phyloP scores from a whole-genome alignment of 257 asterid genomes.

The Solanum sitiens region DNA sequence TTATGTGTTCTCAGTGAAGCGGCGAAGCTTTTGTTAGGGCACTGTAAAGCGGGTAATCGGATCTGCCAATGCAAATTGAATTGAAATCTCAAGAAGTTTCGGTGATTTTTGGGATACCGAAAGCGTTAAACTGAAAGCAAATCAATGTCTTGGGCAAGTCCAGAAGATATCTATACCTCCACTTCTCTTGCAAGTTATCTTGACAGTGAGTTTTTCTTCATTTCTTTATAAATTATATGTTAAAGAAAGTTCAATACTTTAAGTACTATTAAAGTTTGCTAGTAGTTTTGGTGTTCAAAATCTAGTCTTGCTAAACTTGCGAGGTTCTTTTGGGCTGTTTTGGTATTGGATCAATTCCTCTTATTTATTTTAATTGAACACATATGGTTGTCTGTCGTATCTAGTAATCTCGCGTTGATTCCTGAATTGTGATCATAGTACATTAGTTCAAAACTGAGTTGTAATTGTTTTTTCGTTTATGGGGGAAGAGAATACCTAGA shows the following conservation, averaged over 20 bases:
- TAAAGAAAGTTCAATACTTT: not conserved
- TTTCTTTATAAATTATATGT: not conserved
- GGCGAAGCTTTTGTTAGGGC: not conserved
- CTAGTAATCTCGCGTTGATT: not conserved
- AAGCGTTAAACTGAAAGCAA: constrained; percentile 18
- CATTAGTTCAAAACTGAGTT: not conserved
- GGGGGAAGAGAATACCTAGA: not conserved
- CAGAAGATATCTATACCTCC: constrained; percentile 86
- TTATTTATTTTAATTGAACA: not conserved
- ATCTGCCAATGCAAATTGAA: constrained; percentile 49
- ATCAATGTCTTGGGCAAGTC: constrained; percentile 91
- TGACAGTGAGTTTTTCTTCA: constrained; percentile 53
- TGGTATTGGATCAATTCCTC: not conserved
- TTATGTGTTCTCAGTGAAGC: not conserved
- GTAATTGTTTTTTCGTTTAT: not conserved
- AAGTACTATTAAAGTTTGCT: not conserved
- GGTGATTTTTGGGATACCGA: constrained; percentile 44
- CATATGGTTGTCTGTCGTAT: too few species aligned
- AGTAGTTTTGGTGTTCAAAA: not conserved
- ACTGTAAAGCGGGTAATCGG: not conserved
- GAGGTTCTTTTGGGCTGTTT: not conserved
- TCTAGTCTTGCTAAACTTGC: not conserved
- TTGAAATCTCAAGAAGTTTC: constrained; percentile 17
- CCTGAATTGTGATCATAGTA: not conserved
- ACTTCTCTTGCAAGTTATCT: constrained; percentile 98